Base-by-base conservation (phyloP, 257 asterid genomes). In the Rhazya stricta region DNA sequence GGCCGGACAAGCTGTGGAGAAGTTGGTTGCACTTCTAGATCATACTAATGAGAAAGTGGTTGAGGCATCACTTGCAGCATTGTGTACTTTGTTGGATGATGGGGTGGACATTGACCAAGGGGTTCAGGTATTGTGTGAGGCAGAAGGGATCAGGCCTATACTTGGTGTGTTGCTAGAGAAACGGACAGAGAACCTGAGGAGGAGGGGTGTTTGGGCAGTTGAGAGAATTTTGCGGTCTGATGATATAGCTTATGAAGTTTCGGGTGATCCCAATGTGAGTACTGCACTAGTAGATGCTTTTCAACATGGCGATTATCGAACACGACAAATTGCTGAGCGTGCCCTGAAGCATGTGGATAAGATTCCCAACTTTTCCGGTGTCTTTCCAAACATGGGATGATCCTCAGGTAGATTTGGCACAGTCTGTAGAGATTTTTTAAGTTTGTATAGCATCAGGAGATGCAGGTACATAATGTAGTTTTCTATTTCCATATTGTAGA, bases 281-380 rank as follows among this genome's bases (percentile, higher is more conserved):
- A 92, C 96, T 29, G 96, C 99, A 6, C 89, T 95, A 1, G 98
- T 95, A 11, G 98, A 95, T 77, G 90, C 98, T 76, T 95, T 90
- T 74, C 98, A 92, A 72, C 89, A 89, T 39, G 99, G 93, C 10
- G 99, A 95, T 78, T 84, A 83, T 78, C 84, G 89, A 71, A 95
- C 99, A 18, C 85, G 94, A 16, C 98, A 92, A 86, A 87, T 91
- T 23, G 99, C 98, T 1, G 99, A 95, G 88, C 91, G 85, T 7
- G 99, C 99, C 6, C 73, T 95, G 75, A 87, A 79, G 84, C 99
- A 87, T 32, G 88, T 95, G 1, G 98, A 95, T 75, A 90, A 81
- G 81, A 91, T 95, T 48, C 98, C 99, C 0, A 91, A 89, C 81
- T 95, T 95, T 81, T 95, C 99, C 0, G 96, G 98, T 30, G 80